phyloP scores from a whole-genome alignment of 31 red algal species.

The Odonthalia washingtoniensis region DNA sequence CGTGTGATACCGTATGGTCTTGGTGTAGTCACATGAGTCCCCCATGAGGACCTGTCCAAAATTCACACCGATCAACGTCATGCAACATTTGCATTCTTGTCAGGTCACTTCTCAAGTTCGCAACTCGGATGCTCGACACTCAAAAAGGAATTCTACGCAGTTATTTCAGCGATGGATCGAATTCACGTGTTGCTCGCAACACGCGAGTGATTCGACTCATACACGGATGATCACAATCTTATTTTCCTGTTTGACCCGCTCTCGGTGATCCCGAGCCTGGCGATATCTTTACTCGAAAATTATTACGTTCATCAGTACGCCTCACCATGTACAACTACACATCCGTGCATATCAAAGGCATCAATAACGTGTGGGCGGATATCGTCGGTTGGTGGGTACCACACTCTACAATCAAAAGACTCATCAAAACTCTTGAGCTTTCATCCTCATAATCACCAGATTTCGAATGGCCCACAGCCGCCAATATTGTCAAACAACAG shows the following conservation, averaged over 20 bases:
- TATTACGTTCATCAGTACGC: neutral
- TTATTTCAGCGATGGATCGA: neutral
- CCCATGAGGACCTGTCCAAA: no score
- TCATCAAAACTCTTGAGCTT: neutral
- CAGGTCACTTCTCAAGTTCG: neutral
- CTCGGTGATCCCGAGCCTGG: neutral
- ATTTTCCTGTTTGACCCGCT: constrained; percentile 21
- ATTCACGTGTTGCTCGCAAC: neutral
- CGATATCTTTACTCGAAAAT: neutral
- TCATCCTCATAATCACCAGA: neutral
- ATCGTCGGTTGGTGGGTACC: neutral
- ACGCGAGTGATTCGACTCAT: neutral
- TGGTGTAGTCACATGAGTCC: constrained; percentile 20
- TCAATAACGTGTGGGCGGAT: neutral
- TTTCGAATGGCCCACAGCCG: neutral
- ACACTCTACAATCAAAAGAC: neutral
- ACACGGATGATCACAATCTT: constrained; percentile 10
- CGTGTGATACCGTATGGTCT: constrained; percentile 32
- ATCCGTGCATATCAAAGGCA: constrained; percentile 5
- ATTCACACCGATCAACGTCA: neutral
- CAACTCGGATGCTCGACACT: neutral
- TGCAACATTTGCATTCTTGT: neutral
- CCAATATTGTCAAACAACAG: neutral
- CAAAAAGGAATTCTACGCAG: no score
- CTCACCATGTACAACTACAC: constrained; percentile 1